Percentiles rank a stretch among this genome's conserved stretches.
Evolutionary conservation across 495 filamentous ascomycete species (phyloP).

Genomic region (Cercophora sp.): DNA sequence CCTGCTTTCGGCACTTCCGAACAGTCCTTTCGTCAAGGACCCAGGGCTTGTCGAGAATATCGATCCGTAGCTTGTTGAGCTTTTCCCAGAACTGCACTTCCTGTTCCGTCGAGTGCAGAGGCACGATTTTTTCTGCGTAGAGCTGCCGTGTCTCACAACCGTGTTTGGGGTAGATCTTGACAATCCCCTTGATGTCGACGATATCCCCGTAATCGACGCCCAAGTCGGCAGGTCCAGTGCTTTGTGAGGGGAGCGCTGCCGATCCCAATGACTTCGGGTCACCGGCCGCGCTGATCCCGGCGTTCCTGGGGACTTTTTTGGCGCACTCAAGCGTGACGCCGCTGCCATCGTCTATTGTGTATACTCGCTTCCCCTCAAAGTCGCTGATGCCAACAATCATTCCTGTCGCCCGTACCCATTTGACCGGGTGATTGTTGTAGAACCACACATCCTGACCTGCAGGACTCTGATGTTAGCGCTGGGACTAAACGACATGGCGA

Average conservation of each 20-base stretch:
- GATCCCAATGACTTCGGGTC: neutral
- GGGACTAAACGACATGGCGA: too few species aligned
- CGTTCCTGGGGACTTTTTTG: constrained; percentile 8
- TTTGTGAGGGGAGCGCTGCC: constrained; percentile 3
- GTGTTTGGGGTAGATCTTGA: constrained; percentile 61
- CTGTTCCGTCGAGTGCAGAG: constrained; percentile 60
- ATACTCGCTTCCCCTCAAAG: constrained; percentile 52
- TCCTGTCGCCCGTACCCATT: constrained; percentile 75
- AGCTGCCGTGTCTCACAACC: constrained; percentile 63
- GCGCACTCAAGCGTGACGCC: constrained; percentile 66
- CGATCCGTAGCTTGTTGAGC: constrained; percentile 54
- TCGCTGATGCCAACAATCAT: constrained; percentile 74
- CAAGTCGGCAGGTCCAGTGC: constrained; percentile 9
- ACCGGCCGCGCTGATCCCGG: neutral
- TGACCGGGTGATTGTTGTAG: constrained; percentile 82
- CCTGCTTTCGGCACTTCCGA: constrained; percentile 49
- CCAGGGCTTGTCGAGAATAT: constrained; percentile 70
- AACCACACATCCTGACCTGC: constrained; percentile 72
- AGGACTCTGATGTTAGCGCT: too few species aligned
- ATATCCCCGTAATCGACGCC: constrained; percentile 62
- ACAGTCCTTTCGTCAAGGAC: constrained; percentile 52
- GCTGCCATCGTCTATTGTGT: constrained; percentile 82
- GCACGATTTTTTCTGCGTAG: constrained; percentile 60
- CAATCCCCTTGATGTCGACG: constrained; percentile 72
- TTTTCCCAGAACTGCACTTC: constrained; percentile 78